Percentiles rank a stretch among this genome's conserved stretches.
Evolutionary conservation across 202 grass and related monocot species (phyloP).

Genomic region (Saccharum hybrid): DNA sequence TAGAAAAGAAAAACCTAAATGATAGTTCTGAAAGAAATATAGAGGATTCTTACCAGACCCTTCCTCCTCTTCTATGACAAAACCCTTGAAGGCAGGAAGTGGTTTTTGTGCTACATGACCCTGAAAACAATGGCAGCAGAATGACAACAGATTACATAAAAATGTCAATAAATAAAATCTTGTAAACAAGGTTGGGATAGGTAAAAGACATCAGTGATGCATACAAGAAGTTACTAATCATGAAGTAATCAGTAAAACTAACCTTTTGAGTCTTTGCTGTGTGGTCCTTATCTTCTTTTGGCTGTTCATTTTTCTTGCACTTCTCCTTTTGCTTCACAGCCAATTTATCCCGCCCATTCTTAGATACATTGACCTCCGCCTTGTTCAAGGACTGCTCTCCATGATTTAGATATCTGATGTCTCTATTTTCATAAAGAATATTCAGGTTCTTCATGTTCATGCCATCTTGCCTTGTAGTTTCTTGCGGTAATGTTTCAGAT

Average conservation of each 20-base stretch:
- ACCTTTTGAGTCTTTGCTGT: constrained; percentile 63
- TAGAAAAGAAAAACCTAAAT: not conserved
- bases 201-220: constrained; percentile 2
- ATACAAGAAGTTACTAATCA: constrained; percentile 24
- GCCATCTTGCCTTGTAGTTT: not conserved
- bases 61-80: constrained; percentile 90
- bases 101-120: constrained; percentile 52
- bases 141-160: constrained; percentile 36
- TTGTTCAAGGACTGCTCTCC: constrained; percentile 30
- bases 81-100: constrained; percentile 71
- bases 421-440: constrained; percentile 36
- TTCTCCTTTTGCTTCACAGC: constrained; percentile 59
- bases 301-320: constrained; percentile 47
- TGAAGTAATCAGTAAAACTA: constrained; percentile 31
- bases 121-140: constrained; percentile 52
- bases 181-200: constrained; percentile 33
- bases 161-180: constrained; percentile 27
- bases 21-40: constrained; percentile 18
- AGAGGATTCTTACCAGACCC: constrained; percentile 75
- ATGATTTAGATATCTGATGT: constrained; percentile 16
- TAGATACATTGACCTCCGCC: constrained; percentile 12
- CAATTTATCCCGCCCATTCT: constrained; percentile 46
- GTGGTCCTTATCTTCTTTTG: constrained; percentile 56
- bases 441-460: constrained; percentile 20
- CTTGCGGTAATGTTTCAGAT: constrained; percentile 31